Conservation (phyloP, 768 basidiomycete genomes). For the Hydnum rufescens region DNA sequence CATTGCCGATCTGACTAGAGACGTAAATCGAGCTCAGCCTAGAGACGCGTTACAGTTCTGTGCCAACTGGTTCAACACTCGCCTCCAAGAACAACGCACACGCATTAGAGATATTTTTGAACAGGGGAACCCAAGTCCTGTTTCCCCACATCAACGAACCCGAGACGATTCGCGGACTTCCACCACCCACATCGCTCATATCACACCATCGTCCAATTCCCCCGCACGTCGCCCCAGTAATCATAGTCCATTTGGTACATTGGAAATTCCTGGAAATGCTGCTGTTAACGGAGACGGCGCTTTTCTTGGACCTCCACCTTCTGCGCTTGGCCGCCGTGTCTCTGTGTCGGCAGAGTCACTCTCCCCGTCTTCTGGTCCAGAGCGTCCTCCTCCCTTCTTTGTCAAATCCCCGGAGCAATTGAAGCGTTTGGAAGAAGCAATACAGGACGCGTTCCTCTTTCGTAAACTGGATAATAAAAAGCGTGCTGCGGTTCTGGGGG, state of each 20-base stretch:
- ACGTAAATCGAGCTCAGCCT: slow-evolving; percentile 69
- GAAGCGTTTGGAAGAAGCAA: slow-evolving; percentile 69
- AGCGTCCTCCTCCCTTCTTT: slow-evolving; percentile 54
- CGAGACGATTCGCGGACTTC: neutral
- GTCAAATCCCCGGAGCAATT: slow-evolving; percentile 71
- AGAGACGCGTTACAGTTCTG: slow-evolving; percentile 83
- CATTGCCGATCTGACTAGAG: slow-evolving; percentile 68
- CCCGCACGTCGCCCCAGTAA: slow-evolving; percentile 27
- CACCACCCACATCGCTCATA: neutral
- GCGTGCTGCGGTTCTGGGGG: slow-evolving; percentile 75
- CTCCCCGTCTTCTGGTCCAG: slow-evolving; percentile 45
- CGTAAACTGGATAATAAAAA: slow-evolving; percentile 94
- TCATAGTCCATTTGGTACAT: slow-evolving; percentile 54
- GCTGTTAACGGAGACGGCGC: slow-evolving; percentile 22
- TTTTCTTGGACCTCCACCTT: slow-evolving; percentile 17
- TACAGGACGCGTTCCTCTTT: slow-evolving; percentile 81
- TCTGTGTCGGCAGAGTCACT: slow-evolving; percentile 96
- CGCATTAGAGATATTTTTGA: slow-evolving; percentile 47
- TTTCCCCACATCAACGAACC: neutral
- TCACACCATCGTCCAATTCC: slow-evolving; percentile 28
- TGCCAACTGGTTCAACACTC: slow-evolving; percentile 84
- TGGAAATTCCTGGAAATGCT: slow-evolving; percentile 68
- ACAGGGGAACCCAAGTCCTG: too few species aligned
- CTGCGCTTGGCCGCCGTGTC: slow-evolving; percentile 75
- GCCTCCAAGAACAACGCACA: slow-evolving; percentile 67